These are phyloP conservation scores for Hirschfeldia incana DNA, from an alignment of 345 rosid species.

Conservation along the genomic window DNA sequence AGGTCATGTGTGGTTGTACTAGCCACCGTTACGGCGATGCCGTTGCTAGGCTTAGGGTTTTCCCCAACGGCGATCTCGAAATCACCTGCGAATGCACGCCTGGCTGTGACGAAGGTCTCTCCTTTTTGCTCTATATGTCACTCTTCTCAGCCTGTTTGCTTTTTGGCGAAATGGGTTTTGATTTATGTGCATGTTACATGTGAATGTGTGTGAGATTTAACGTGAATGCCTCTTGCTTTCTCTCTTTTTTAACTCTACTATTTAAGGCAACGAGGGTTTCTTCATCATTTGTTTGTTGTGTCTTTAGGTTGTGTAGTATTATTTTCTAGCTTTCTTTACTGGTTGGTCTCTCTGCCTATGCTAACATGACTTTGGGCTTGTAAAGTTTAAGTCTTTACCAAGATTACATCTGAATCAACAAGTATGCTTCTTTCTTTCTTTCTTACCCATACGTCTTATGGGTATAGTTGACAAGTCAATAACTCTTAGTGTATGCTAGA, in stretches of 20 bases:
- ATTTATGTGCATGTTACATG: constrained; percentile 41
- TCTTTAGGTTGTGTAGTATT: constrained; percentile 5
- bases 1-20: constrained; percentile 98
- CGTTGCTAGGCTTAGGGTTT: constrained; percentile 99
- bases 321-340: not conserved
- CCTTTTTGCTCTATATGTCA: not conserved
- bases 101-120: constrained; percentile 96
- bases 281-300: not conserved
- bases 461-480: not conserved
- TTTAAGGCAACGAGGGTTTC: constrained; percentile 2
- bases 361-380: not conserved
- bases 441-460: not conserved
- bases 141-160: constrained; percentile 11
- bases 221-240: constrained; percentile 52
- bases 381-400: constrained; percentile 9
- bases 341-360: not conserved
- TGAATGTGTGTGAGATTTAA: constrained; percentile 38
- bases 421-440: constrained; percentile 21
- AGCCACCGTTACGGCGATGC: constrained; percentile 99
- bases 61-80: constrained; percentile 84
- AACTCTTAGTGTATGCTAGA: constrained; percentile 6
- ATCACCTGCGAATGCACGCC: constrained; percentile 98
- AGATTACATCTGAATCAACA: constrained; percentile 3
- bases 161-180: constrained; percentile 41
- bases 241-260: not conserved